A percentile compares a stretch with the other conserved stretches of the same genome.
phyloP scores from a whole-genome alignment of 2,329 filamentous ascomycete genomes.

The Colletotrichum gigasporum region DNA sequence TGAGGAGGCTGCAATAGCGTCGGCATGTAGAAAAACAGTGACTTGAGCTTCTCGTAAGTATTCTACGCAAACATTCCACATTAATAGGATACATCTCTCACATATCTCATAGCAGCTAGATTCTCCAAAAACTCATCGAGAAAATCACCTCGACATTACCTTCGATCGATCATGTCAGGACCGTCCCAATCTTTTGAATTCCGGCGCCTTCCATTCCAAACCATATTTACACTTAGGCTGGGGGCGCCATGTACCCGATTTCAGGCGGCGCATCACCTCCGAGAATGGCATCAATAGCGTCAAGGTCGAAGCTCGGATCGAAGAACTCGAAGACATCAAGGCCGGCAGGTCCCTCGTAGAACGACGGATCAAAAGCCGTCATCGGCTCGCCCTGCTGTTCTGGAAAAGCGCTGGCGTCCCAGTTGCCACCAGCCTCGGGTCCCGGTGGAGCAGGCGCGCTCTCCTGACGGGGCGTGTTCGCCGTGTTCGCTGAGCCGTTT shows the following conservation, averaged over 20 bases:
- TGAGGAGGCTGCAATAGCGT: too few relatives aligned
- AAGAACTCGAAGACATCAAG: slow-evolving; percentile 36
- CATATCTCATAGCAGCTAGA: too few relatives aligned
- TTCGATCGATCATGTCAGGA: too few relatives aligned
- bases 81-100: too few relatives aligned
- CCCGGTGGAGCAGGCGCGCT: neutral
- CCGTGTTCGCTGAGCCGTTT: slow-evolving; percentile 1
- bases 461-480: slow-evolving; percentile 18
- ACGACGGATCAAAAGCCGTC: neutral
- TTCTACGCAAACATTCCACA: too few relatives aligned
- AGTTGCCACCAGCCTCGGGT: neutral
- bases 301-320: slow-evolving; percentile 35
- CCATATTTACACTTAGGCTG: neutral
- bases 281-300: slow-evolving; percentile 35
- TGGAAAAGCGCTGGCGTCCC: neutral
- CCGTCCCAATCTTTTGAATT: too few relatives aligned
- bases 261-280: slow-evolving; percentile 23
- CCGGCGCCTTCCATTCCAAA: too few relatives aligned
- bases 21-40: too few relatives aligned
- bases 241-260: neutral
- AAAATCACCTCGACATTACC: too few relatives aligned
- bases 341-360: slow-evolving; percentile 21
- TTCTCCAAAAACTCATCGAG: too few relatives aligned
- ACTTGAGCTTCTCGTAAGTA: too few relatives aligned
- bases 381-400: neutral